Evolutionary conservation across 179 eudicot species (phyloP), one percentile per base, ranked within the genome.

Genomic region (Pouteria campechiana): DNA sequence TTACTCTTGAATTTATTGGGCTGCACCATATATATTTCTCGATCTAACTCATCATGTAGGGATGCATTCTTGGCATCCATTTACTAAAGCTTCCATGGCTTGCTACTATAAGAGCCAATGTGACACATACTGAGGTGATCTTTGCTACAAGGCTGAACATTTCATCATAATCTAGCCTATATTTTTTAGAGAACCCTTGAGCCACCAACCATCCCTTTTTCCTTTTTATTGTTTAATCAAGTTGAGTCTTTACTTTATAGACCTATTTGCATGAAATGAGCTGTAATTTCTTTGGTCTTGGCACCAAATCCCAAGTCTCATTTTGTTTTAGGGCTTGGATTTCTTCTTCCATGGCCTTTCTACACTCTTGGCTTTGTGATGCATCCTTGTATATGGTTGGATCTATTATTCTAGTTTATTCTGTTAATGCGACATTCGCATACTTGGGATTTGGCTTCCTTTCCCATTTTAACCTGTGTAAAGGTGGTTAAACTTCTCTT

Each of bases 231-330:
- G 64, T 34, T 8, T 59, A 50, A 44, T 62, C 33, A 9, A 48
- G 30, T 2, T 36, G 52, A 22, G 29, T 36, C 45, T 58, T 58
- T 9, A 59, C 5, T 23, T 59, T 65, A 39, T 59, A 48, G 8
- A 54, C 66, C 72, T 52, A 54, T 51, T 60, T 62, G 17, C 55
- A 62, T 5, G 57, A 59, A 6, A 64, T 50, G 5, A 57, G 57
- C 32, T 64, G 48, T 2, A 50, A 41, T 18, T 44, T 32, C 12
- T 12, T 13, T n/a, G 45, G 57, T 11, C 23, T 48, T 4, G 50
- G 54, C 16, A 63, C 62, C 6, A 54, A 14, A 1, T 57, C 50
- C 55, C 55, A 63, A 8, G 58, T 58, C 9, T 67, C 33, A 41
- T 61, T 61, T 17, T 49, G 27, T 1, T 18, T 29, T 2, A 51